Conservation (phyloP, 2,329 filamentous ascomycete genomes). For the Talaromyces sp. region DNA sequence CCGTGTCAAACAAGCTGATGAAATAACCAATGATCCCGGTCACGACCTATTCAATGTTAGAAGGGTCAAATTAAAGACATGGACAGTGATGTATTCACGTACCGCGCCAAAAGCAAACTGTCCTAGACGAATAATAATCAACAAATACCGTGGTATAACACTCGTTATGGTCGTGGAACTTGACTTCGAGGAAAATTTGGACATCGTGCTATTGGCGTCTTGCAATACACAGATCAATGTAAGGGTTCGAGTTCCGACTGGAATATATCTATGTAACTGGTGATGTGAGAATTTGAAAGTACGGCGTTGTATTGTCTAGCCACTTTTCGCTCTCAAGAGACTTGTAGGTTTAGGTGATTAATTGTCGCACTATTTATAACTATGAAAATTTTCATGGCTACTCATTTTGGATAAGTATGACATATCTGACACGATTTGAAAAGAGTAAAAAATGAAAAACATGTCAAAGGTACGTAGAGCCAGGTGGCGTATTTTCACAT, state of each 20-base stretch:
- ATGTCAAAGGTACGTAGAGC: neutral
- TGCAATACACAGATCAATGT: neutral
- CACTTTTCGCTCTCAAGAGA: neutral
- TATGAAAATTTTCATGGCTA: neutral
- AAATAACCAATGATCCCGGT: constrained; percentile 66
- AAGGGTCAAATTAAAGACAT: constrained; percentile 26
- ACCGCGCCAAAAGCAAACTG: constrained; percentile 69
- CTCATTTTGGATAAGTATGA: neutral
- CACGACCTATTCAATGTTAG: constrained; percentile 44
- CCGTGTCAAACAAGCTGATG: constrained; percentile 49
- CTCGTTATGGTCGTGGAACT: constrained; percentile 38
- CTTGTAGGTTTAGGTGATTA: neutral
- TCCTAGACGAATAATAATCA: constrained; percentile 57
- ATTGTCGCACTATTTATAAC: neutral
- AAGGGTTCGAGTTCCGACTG: neutral
- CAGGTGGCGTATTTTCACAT: constrained; percentile 1
- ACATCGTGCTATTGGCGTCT: neutral
- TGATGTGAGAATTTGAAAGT: neutral
- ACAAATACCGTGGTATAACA: constrained; percentile 53
- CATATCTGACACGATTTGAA: neutral
- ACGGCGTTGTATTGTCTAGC: neutral
- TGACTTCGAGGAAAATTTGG: neutral
- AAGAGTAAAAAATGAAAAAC: neutral
- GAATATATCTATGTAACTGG: neutral
- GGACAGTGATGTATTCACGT: constrained; percentile 25